phyloP scores from a whole-genome alignment of 306 rosid genomes.

The Quercus glauca region DNA sequence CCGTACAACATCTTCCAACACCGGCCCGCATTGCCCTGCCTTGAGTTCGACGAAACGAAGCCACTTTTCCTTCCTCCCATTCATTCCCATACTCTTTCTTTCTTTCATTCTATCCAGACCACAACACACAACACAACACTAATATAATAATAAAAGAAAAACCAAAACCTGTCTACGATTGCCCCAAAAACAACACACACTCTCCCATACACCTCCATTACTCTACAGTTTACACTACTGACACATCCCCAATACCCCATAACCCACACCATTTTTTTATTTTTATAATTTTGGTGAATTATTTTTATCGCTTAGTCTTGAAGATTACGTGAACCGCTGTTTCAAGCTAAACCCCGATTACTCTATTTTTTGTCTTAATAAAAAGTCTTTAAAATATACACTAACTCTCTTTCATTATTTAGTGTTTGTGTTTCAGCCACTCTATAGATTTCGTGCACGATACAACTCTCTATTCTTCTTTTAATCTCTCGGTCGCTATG shows the following conservation, averaged over 20 bases:
- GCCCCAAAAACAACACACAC: not conserved
- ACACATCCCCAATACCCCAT: too few species aligned
- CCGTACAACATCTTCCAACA: not conserved
- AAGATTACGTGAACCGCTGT: slow-evolving; percentile 26
- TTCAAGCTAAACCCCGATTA: slow-evolving; percentile 10
- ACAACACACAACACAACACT: too few species aligned
- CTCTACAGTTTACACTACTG: too few species aligned
- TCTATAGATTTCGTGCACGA: slow-evolving; percentile 40
- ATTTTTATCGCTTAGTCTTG: slow-evolving; percentile 31
- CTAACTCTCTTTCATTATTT: too few species aligned
- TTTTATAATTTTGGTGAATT: not conserved
- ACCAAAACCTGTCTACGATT: not conserved
- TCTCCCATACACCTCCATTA: not conserved
- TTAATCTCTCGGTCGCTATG: slow-evolving; percentile 35
- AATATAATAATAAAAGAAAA: not conserved
- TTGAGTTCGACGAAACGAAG: not conserved
- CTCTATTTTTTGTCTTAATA: not conserved
- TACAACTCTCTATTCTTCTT: not conserved
- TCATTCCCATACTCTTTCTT: not conserved
- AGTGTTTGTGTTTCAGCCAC: not conserved
- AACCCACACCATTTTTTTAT: not conserved
- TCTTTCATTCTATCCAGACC: not conserved
- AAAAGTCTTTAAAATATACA: too few species aligned
- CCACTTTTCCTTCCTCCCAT: not conserved
- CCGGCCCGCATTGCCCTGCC: not conserved